These are phyloP conservation scores for Chlorophyllum brunneum DNA, from an alignment of 768 basidiomycete genomes.

Conservation along the genomic window DNA sequence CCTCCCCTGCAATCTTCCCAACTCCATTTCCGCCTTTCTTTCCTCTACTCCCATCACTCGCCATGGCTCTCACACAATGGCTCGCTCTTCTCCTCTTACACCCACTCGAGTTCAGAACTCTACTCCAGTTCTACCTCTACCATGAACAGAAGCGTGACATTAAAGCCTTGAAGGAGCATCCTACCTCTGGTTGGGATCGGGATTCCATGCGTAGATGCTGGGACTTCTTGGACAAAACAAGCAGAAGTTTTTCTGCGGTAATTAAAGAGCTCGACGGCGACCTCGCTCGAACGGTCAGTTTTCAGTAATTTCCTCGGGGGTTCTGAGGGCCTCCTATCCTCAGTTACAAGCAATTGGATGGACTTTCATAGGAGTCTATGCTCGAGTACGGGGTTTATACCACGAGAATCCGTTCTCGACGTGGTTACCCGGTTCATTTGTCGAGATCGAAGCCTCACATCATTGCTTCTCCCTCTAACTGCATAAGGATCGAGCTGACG, in stretches of 20 bases:
- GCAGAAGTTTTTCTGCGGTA: conserved; percentile 86
- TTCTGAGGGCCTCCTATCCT: not conserved
- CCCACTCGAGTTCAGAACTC: conserved; percentile 77
- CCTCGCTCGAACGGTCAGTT: conserved; percentile 82
- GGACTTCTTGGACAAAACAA: conserved; percentile 84
- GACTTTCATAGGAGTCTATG: not conserved
- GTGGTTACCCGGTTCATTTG: not conserved
- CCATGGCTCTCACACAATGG: conserved; percentile 59
- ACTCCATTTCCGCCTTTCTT: not conserved
- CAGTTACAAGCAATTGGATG: not conserved
- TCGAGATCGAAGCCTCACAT: not conserved
- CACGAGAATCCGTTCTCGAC: not conserved
- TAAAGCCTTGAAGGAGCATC: conserved; percentile 65
- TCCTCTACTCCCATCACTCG: conserved; percentile 7
- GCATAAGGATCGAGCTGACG: not conserved
- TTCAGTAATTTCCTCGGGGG: conserved; percentile 6
- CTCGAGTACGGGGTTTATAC: not conserved
- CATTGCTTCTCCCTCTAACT: not conserved
- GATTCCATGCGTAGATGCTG: conserved; percentile 85
- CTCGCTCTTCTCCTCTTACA: conserved; percentile 70
- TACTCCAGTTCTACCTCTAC: conserved; percentile 81
- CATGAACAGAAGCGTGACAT: conserved; percentile 83
- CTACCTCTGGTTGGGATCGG: conserved; percentile 85
- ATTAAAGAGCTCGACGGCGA: conserved; percentile 97
- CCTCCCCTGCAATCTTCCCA: not conserved